phyloP scores from a whole-genome alignment of 2,329 filamentous ascomycete genomes.

The Monilinia laxa region DNA sequence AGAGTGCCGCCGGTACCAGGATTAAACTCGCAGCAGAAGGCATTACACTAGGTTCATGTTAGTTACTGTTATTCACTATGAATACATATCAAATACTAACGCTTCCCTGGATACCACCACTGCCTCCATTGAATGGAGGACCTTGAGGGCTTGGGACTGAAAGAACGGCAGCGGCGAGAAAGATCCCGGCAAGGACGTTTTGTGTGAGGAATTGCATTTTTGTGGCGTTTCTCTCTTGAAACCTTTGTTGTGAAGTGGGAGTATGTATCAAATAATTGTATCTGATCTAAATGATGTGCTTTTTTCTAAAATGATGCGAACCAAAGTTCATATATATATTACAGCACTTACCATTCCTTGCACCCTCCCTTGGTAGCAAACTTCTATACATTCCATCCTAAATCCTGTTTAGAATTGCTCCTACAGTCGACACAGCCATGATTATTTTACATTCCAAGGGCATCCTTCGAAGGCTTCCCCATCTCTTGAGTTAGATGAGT shows the following conservation, averaged over 20 bases:
- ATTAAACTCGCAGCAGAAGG: constrained; percentile 7
- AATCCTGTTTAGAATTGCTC: too few species aligned
- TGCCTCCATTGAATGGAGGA: background rate
- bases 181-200: background rate
- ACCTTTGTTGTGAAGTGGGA: background rate
- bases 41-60: background rate
- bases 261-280: background rate
- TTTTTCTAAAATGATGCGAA: too few species aligned
- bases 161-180: background rate
- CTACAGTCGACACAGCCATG: background rate
- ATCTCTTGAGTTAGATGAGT: background rate
- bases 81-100: background rate
- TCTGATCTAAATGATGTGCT: background rate
- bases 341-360: background rate
- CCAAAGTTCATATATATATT: background rate
- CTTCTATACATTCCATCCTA: background rate
- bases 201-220: background rate
- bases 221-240: accelerated
- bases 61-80: background rate
- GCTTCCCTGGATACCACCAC: background rate
- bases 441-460: background rate
- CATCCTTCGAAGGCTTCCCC: background rate
- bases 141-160: background rate
- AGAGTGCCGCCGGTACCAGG: background rate
- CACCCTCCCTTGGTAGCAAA: background rate